These are phyloP conservation scores for Tricholoma sp. DNA, from an alignment of 768 basidiomycete species.

Conservation along the genomic window DNA sequence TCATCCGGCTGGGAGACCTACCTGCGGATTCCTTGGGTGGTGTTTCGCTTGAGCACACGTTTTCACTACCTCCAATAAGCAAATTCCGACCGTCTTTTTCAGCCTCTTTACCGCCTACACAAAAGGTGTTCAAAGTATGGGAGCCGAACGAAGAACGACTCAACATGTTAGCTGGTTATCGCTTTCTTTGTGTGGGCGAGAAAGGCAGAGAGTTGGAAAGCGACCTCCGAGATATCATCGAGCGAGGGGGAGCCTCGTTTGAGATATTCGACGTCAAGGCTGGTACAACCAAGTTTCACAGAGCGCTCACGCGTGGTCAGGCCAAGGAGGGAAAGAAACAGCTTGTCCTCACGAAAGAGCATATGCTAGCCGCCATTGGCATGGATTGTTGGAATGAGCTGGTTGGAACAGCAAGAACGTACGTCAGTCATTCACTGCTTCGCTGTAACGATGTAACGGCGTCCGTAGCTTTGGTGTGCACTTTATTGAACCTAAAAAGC, in stretches of 20 bases:
- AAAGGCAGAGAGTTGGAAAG: slow-evolving; percentile 42
- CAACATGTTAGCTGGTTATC: slow-evolving; percentile 44
- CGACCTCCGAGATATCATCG: slow-evolving; percentile 50
- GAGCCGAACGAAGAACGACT: slow-evolving; percentile 61
- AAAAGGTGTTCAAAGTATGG: slow-evolving; percentile 57
- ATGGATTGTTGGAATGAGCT: slow-evolving; percentile 50
- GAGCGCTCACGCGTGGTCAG: slow-evolving; percentile 45
- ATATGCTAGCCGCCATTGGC: slow-evolving; percentile 47
- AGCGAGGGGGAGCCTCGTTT: slow-evolving; percentile 52
- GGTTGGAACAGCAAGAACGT: slow-evolving; percentile 48
- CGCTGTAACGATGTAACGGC: not conserved
- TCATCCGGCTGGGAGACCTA: slow-evolving; percentile 45
- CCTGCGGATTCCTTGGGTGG: slow-evolving; percentile 29
- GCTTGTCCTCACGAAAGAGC: slow-evolving; percentile 48
- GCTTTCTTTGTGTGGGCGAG: slow-evolving; percentile 61
- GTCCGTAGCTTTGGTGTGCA: slow-evolving; percentile 32
- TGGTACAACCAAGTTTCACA: slow-evolving; percentile 47
- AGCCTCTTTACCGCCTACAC: slow-evolving; percentile 37
- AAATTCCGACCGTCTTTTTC: slow-evolving; percentile 60
- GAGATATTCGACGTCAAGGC: slow-evolving; percentile 53
- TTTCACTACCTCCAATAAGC: slow-evolving; percentile 42
- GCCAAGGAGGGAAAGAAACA: slow-evolving; percentile 46
- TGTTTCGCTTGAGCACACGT: slow-evolving; percentile 45
- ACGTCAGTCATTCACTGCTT: slow-evolving; percentile 7
- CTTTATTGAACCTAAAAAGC: slow-evolving; percentile 39